These are phyloP conservation scores for Filobasidium floriforme DNA, from an alignment of 768 basidiomycete genomes.

Conservation along the genomic window DNA sequence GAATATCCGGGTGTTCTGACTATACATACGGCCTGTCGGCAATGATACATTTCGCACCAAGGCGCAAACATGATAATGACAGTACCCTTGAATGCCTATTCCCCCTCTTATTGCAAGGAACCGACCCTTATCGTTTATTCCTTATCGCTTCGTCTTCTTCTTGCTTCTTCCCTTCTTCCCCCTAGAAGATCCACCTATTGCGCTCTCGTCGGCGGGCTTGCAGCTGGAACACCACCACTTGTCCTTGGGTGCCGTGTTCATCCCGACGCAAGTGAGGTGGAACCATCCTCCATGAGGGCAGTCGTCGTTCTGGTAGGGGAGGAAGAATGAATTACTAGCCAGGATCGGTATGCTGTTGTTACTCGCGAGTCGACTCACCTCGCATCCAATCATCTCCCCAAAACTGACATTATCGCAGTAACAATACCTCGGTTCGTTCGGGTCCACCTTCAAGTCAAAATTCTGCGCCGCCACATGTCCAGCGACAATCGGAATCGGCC, in stretches of 20 bases:
- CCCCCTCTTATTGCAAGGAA: too few relatives aligned
- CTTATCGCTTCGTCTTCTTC: neutral
- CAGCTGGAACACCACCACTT: slow-evolving; percentile 41
- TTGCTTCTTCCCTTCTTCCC: neutral
- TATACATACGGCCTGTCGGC: too few relatives aligned
- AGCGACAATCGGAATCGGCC: slow-evolving; percentile 16
- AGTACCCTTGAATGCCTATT: too few relatives aligned
- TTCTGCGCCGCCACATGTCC: slow-evolving; percentile 21
- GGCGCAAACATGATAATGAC: too few relatives aligned
- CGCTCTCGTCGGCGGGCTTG: slow-evolving; percentile 28
- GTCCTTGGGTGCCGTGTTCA: slow-evolving; percentile 31
- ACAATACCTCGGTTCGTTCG: slow-evolving; percentile 44
- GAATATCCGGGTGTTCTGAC: too few relatives aligned
- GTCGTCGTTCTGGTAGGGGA: slow-evolving; percentile 36
- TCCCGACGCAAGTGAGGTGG: slow-evolving; percentile 36
- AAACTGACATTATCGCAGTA: slow-evolving; percentile 41
- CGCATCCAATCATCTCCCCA: slow-evolving; percentile 43
- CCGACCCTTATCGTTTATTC: neutral
- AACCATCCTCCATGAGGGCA: slow-evolving; percentile 42
- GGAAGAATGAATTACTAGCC: neutral
- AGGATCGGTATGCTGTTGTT: neutral
- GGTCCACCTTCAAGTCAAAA: slow-evolving; percentile 31
- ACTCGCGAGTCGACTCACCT: slow-evolving; percentile 27
- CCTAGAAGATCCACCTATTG: neutral
- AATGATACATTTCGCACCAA: too few relatives aligned